These are phyloP conservation scores for Hemisphaericaspora xylanilytica DNA, from an alignment of 1,139 yeast genomes.

Conservation along the genomic window DNA sequence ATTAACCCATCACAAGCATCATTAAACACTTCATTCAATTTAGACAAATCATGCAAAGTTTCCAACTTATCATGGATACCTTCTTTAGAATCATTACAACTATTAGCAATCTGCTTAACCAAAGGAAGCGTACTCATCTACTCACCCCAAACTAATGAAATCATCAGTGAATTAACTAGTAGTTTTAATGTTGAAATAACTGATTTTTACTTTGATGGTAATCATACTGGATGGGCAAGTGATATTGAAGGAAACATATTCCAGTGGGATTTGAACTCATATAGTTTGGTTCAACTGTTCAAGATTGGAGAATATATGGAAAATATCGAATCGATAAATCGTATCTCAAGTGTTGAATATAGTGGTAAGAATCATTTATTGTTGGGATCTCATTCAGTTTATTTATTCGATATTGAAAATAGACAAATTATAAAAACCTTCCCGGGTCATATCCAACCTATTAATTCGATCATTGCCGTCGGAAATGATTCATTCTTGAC, in stretches of 20 bases:
- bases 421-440: constrained; percentile 45
- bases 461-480: constrained; percentile 41
- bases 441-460: constrained; percentile 75
- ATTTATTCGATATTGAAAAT: constrained; percentile 43
- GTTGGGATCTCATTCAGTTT: constrained; percentile 63
- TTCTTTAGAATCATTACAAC: constrained; percentile 32
- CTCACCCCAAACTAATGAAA: constrained; percentile 62
- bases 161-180: constrained; percentile 50
- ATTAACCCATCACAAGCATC: constrained; percentile 33
- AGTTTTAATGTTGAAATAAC: constrained; percentile 53
- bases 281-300: constrained; percentile 40
- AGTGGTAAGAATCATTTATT: constrained; percentile 47
- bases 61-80: constrained; percentile 59
- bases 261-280: constrained; percentile 60
- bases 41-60: constrained; percentile 56
- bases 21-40: constrained; percentile 41
- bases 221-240: constrained; percentile 58
- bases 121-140: constrained; percentile 65
- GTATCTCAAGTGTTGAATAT: constrained; percentile 34
- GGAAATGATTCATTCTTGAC: constrained; percentile 53
- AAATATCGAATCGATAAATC: constrained; percentile 31
- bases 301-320: constrained; percentile 40
- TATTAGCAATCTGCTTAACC: constrained; percentile 61
- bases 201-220: constrained; percentile 47
- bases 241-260: constrained; percentile 61